Conservation (phyloP, 768 basidiomycete species). For the Paxillus involutus region DNA sequence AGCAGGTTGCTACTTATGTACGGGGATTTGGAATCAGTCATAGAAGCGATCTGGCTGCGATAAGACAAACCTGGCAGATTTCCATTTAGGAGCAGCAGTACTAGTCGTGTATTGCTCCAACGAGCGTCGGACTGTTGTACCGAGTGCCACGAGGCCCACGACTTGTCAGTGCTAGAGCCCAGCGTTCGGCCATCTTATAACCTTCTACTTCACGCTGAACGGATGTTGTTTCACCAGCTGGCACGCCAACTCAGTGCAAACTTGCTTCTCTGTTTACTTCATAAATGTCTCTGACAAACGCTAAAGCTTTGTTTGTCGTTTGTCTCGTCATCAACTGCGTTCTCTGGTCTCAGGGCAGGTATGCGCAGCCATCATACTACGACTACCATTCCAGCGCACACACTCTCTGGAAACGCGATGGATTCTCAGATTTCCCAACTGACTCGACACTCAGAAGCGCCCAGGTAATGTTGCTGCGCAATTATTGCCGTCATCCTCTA, state of each 20-base stretch:
- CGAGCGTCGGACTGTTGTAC: too few species aligned
- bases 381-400: constrained; percentile 1
- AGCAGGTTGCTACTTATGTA: too few species aligned
- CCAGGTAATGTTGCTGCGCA: constrained; percentile 7
- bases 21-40: too few species aligned
- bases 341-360: constrained; percentile 65
- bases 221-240: neutral
- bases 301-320: constrained; percentile 52
- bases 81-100: too few species aligned
- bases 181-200: too few species aligned
- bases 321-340: constrained; percentile 56
- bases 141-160: too few species aligned
- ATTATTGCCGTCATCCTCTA: neutral
- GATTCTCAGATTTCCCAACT: neutral
- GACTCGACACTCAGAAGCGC: neutral
- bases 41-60: too few species aligned
- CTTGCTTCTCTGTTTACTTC: neutral
- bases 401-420: constrained; percentile 11
- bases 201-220: too few species aligned
- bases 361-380: constrained; percentile 33
- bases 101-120: too few species aligned
- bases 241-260: constrained; percentile 1
- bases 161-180: too few species aligned
- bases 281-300: constrained; percentile 37
- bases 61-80: too few species aligned